These are phyloP conservation scores for Geotrichum citri-aurantii DNA, from an alignment of 1,139 yeast species.

Conservation along the genomic window DNA sequence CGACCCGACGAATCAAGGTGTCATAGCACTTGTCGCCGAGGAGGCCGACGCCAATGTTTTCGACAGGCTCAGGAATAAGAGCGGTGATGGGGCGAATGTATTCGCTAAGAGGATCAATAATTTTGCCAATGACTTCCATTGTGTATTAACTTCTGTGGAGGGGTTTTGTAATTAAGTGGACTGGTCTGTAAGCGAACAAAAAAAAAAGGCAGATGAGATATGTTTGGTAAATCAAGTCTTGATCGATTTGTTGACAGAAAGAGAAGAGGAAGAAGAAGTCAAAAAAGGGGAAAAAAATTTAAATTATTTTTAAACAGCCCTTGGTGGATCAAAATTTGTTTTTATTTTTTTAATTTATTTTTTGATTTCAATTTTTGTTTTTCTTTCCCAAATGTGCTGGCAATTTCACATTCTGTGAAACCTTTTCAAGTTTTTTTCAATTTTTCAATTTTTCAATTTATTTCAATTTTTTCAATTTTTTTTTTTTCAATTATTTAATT, in stretches of 20 bases:
- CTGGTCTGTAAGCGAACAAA: neutral
- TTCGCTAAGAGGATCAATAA: slow-evolving; percentile 24
- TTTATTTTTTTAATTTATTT: neutral
- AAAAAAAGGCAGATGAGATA: neutral
- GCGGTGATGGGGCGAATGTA: slow-evolving; percentile 25
- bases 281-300: too few relatives aligned
- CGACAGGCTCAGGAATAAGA: slow-evolving; percentile 26
- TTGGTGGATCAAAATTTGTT: too few relatives aligned
- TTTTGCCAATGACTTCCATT: slow-evolving; percentile 26
- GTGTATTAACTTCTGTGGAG: neutral
- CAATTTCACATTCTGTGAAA: neutral
- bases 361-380: neutral
- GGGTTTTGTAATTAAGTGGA: neutral
- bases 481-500: too few relatives aligned
- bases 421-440: too few relatives aligned
- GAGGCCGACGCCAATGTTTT: slow-evolving; percentile 21
- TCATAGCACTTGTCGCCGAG: slow-evolving; percentile 27
- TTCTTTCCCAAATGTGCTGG: neutral
- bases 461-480: too few relatives aligned
- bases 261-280: neutral
- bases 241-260: neutral
- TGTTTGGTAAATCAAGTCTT: neutral
- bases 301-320: too few relatives aligned
- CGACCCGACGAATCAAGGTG: slow-evolving; percentile 25
- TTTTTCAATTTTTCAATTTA: too few relatives aligned